Conservation (phyloP, 495 filamentous ascomycete genomes). For the Parathielavia hyrcaniae region DNA sequence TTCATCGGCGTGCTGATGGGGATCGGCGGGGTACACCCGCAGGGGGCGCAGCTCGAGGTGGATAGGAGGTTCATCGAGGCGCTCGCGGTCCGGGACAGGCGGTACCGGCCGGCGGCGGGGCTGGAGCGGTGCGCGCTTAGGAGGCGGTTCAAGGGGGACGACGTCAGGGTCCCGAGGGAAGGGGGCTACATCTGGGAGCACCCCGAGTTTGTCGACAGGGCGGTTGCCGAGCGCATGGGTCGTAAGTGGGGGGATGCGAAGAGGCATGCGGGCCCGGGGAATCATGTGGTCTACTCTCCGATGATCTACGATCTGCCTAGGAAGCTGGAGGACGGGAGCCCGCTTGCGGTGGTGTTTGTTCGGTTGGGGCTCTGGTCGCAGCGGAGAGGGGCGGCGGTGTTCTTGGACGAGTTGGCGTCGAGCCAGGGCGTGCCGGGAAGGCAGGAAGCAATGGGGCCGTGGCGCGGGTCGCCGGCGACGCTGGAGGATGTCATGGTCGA, state of each 20-base stretch:
- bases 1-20: too few relatives aligned
- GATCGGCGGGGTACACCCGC: too few relatives aligned
- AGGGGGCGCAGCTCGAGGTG: too few relatives aligned
- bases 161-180: too few relatives aligned
- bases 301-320: background rate
- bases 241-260: background rate
- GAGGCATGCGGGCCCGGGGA: background rate
- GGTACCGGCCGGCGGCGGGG: background rate
- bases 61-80: background rate
- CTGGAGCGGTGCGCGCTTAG: background rate
- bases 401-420: constrained; percentile 26
- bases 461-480: constrained; percentile 14
- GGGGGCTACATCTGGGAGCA: background rate
- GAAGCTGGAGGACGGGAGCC: background rate
- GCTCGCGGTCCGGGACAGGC: background rate
- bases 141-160: background rate
- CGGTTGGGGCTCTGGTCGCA: background rate
- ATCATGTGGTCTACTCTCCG: background rate
- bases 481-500: constrained; percentile 28
- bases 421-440: background rate
- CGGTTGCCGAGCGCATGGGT: background rate
- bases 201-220: constrained; percentile 4
- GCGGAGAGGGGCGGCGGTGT: constrained; percentile 15
- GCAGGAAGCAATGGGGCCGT: background rate
- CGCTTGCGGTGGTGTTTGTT: background rate